Evolutionary conservation across 164 flowering plant species (phyloP).

Genomic region (Chimonanthus salicifolius): DNA sequence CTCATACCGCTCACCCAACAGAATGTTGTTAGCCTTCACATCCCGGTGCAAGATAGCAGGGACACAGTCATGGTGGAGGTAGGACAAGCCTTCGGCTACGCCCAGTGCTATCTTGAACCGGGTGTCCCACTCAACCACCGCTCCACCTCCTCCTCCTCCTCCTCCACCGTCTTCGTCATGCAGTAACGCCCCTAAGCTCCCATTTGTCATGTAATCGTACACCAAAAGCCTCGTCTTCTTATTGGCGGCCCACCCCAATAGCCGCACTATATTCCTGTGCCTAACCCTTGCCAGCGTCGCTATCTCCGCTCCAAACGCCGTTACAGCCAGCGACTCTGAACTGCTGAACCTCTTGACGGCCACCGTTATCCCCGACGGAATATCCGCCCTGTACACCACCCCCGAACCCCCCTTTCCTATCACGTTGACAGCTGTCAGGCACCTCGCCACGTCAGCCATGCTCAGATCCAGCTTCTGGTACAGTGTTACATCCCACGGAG

Average conservation of each 20-base stretch:
- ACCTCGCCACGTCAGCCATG: conserved; percentile 54
- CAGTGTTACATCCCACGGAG: conserved; percentile 77
- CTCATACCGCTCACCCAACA: conserved; percentile 57
- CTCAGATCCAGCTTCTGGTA: conserved; percentile 83
- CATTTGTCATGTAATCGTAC: conserved; percentile 86
- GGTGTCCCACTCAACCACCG: conserved; percentile 83
- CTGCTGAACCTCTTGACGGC: conserved; percentile 96
- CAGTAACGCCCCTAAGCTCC: conserved; percentile 78
- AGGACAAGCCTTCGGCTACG: conserved; percentile 81
- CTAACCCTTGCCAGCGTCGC: conserved; percentile 74
- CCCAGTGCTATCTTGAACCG: conserved; percentile 71
- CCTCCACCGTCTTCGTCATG: conserved; percentile 28
- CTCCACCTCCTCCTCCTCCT: conserved; percentile 28
- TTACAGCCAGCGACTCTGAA: conserved; percentile 33
- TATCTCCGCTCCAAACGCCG: conserved; percentile 78
- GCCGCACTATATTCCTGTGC: conserved; percentile 81
- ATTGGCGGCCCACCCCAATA: conserved; percentile 76
- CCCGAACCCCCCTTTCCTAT: conserved; percentile 97
- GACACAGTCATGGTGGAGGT: conserved; percentile 91
- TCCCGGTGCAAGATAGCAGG: conserved; percentile 92
- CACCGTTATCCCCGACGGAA: conserved; percentile 48
- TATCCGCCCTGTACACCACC: conserved; percentile 67
- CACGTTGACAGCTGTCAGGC: conserved; percentile 64
- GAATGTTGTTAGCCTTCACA: conserved; percentile 88
- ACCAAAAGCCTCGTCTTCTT: conserved; percentile 59